Percentiles rank a stretch among this genome's conserved stretches.
Conservation (phyloP, 139 green algal genomes). For the Astrephomene gubernaculifera region DNA sequence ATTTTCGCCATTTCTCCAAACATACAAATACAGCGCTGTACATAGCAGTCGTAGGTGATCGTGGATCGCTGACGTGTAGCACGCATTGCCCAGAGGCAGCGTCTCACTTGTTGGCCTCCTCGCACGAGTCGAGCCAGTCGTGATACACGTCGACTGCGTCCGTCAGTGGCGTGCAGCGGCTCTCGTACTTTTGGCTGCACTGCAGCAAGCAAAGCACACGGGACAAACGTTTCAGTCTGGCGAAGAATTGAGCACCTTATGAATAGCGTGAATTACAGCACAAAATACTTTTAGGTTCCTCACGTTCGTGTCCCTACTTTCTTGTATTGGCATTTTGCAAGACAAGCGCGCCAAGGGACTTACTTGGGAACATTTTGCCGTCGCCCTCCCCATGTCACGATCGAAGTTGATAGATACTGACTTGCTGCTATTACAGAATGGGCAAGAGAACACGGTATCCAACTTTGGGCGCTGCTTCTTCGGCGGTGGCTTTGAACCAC, state of each 20-base stretch:
- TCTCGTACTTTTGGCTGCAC: constrained; percentile 49
- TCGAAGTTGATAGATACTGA: constrained; percentile 60
- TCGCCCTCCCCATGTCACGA: constrained; percentile 47
- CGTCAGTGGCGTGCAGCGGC: constrained; percentile 62
- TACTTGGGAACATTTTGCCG: constrained; percentile 50
- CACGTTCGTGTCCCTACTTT: no score
- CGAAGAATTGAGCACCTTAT: no score
- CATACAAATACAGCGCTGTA: no score
- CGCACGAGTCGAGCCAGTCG: constrained; percentile 58
- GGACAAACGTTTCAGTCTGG: no score
- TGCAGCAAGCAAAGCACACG: neutral
- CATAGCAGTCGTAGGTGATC: no score
- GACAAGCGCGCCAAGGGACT: neutral
- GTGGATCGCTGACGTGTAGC: no score
- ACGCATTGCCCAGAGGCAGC: no score
- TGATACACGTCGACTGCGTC: constrained; percentile 66
- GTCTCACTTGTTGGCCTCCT: constrained; percentile 47
- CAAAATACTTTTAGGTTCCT: no score
- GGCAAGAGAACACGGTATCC: constrained; percentile 67
- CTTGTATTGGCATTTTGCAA: no score
- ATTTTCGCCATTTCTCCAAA: no score
- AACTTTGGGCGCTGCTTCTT: constrained; percentile 63
- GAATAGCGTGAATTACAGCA: no score
- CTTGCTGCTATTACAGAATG: constrained; percentile 72
- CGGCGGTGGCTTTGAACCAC: constrained; percentile 56